phyloP scores from a whole-genome alignment of 176 grass and related monocot species.

The Oryza nivara region DNA sequence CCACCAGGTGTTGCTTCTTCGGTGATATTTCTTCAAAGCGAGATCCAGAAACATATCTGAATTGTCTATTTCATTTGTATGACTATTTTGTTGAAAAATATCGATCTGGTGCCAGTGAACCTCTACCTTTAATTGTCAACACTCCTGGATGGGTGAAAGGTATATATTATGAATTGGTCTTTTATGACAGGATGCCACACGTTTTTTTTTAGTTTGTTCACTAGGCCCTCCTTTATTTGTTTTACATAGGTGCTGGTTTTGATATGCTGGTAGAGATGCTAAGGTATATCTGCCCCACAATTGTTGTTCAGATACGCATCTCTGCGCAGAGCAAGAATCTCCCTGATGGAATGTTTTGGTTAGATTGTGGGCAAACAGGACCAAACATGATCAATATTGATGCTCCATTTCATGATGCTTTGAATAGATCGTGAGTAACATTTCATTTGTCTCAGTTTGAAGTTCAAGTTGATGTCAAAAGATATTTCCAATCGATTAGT shows the following conservation, averaged over 20 bases:
- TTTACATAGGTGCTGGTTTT: constrained; percentile 80
- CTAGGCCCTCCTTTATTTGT: constrained; percentile 28
- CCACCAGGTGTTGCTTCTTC: constrained; percentile 73
- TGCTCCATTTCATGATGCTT: constrained; percentile 59
- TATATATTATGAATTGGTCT: constrained; percentile 36
- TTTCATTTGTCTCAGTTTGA: not conserved
- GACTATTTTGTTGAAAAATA: constrained; percentile 64
- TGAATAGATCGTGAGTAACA: constrained; percentile 68
- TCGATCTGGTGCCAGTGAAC: constrained; percentile 35
- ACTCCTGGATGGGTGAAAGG: constrained; percentile 95
- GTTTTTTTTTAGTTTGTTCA: constrained; percentile 22
- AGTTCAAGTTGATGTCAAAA: constrained; percentile 7
- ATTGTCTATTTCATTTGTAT: constrained; percentile 68
- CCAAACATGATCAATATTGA: constrained; percentile 55
- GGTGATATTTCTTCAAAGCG: constrained; percentile 93
- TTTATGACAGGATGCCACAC: not conserved
- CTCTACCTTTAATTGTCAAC: constrained; percentile 61
- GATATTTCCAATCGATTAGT: not conserved
- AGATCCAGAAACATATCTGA: constrained; percentile 80
- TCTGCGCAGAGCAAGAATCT: constrained; percentile 77
- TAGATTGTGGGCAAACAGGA: constrained; percentile 41
- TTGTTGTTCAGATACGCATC: constrained; percentile 77
- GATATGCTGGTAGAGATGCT: constrained; percentile 94
- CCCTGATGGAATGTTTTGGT: constrained; percentile 83
- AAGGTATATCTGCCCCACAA: constrained; percentile 76